Evolutionary conservation across 2,329 filamentous ascomycete genomes (phyloP), one percentile per base, ranked within the genome.

Genomic region (Thielaviopsis cerberus): DNA sequence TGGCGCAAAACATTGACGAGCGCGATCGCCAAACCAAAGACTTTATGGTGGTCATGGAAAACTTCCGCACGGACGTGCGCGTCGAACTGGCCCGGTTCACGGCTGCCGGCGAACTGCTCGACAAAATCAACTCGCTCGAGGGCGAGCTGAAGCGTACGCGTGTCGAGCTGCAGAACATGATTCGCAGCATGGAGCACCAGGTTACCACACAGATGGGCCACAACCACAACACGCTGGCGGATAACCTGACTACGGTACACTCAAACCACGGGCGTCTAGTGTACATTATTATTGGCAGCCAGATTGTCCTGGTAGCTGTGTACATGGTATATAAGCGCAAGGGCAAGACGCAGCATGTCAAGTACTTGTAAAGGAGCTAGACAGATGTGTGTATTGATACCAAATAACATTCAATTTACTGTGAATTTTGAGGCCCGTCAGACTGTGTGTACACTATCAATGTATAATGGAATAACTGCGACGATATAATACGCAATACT

Each of bases 291-390:
- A 74, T 95, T 58, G 82, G 78, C 20, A 81, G 87, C 62, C 89
- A 96, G 71, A 67, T 86, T 54, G 67, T 88, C 63, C 73, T 94
- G 30, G 80, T 80, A 0, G 80, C 71, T 1, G 78, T 76, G 0
- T 95, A 90, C 67, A 69, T 88, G 41, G 67, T 83, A 60, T 95
- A 95, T 72, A 94, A 94, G 78, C 79, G 82, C 64, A 82, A 85
- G 66, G 80, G 84, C 71, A 76, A 79, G 45, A 81, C 76, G 62
- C 80, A 82, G 69, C 88, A 88, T n/a, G 95, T 95, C 77, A 96
- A 96, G 73, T 96, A 89, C 70, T 72, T 95, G 67, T 95, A 74
- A 66, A n/a, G n/a, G n/a, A n/a, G n/a, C n/a, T n/a, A n/a, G n/a
- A 8, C 1, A 48, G 41, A 20, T 10, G 30, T 17, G 25, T 45